Percentiles rank a stretch among this genome's conserved stretches.
Evolutionary conservation across 2,329 filamentous ascomycete genomes (phyloP).

Genomic region (Botryotinia globosa): DNA sequence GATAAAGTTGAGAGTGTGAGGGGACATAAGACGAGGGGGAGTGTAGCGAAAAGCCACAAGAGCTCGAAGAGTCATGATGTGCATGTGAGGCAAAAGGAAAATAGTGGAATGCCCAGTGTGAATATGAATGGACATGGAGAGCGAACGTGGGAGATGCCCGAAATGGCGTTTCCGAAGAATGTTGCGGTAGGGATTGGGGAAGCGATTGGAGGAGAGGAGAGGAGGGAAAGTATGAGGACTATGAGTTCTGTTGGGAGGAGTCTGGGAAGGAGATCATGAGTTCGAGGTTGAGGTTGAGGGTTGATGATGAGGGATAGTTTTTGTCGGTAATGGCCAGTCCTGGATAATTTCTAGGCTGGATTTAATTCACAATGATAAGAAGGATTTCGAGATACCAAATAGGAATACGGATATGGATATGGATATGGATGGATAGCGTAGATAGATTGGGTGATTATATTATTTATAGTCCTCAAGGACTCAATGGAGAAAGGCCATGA

Average conservation of each 20-base stretch:
- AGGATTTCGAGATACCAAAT: neutral
- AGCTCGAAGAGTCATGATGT: constrained; percentile 18
- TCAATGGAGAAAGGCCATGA: neutral
- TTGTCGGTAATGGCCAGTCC: neutral
- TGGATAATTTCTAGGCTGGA: neutral
- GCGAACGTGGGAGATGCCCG: constrained; percentile 27
- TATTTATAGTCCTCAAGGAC: neutral
- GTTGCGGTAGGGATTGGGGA: neutral
- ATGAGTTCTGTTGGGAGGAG: constrained; percentile 16
- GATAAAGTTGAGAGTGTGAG: constrained; percentile 2
- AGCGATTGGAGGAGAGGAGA: constrained; percentile 15
- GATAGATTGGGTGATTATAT: neutral
- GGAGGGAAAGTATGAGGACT: constrained; percentile 8
- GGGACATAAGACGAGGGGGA: constrained; percentile 23
- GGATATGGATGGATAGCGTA: neutral
- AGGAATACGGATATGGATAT: neutral
- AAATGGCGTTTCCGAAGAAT: constrained; percentile 20
- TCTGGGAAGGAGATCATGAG: constrained; percentile 5
- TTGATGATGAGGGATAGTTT: neutral
- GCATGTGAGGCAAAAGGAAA: neutral
- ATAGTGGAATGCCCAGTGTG: neutral
- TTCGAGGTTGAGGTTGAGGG: neutral
- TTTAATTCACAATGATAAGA: neutral
- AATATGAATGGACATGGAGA: constrained; percentile 21
- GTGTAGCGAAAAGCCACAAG: constrained; percentile 17